Conservation (phyloP, 169 alveolate species). For the Cryptosporidium andersoni region DNA sequence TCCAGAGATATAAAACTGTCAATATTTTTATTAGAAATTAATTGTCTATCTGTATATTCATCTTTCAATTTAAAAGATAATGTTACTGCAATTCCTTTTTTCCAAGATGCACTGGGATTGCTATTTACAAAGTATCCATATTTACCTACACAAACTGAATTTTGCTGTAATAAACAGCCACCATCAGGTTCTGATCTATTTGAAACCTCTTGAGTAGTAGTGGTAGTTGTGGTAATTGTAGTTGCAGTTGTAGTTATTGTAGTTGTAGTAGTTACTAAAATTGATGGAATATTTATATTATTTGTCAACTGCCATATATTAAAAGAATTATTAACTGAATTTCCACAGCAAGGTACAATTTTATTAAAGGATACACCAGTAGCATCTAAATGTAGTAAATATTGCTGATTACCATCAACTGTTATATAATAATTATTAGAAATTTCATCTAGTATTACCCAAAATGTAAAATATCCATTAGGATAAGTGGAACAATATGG, state of each 20-base stretch:
- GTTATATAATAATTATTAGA: conserved; percentile 35
- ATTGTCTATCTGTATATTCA: conserved; percentile 20
- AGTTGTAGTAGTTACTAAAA: conserved; percentile 35
- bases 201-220: conserved; percentile 2
- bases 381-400: conserved; percentile 48
- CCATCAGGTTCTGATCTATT: not conserved
- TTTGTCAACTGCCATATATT: conserved; percentile 60
- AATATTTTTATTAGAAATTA: too few relatives aligned
- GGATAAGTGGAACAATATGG: conserved; percentile 66
- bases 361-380: conserved; percentile 48
- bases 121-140: conserved; percentile 38
- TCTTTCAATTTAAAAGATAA: conserved; percentile 12
- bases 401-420: conserved; percentile 35
- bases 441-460: conserved; percentile 33
- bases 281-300: conserved; percentile 5
- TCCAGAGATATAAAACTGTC: too few relatives aligned
- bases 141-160: conserved; percentile 62
- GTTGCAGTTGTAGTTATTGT: conserved; percentile 46
- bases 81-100: conserved; percentile 36
- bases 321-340: not conserved
- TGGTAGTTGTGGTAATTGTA: not conserved
- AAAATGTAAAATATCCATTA: conserved; percentile 52
- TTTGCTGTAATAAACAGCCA: conserved; percentile 18
- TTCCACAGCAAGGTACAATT: conserved; percentile 38
- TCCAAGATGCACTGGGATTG: conserved; percentile 15